Conservation (phyloP, 2,329 filamentous ascomycete species). For the Cercospora nicotianae region DNA sequence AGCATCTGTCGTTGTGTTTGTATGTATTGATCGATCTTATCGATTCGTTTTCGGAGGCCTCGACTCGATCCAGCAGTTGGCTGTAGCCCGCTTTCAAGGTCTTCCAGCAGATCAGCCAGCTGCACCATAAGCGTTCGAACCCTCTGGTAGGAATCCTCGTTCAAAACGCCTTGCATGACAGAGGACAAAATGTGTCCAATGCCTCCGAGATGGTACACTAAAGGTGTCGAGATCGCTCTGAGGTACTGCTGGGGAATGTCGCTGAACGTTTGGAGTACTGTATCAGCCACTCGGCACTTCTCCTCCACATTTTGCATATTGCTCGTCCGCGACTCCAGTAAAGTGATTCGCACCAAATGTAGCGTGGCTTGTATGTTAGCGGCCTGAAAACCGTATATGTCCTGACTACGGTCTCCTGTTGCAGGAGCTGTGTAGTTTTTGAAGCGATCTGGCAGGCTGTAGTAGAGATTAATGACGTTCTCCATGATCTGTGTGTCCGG, state of each 20-base stretch:
- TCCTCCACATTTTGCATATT: conserved; percentile 39
- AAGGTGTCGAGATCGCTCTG: conserved; percentile 50
- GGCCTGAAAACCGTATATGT: conserved; percentile 51
- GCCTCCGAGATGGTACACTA: conserved; percentile 52
- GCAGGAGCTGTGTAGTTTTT: conserved; percentile 30
- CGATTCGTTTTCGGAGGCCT: conserved; percentile 45
- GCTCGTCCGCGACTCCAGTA: conserved; percentile 34
- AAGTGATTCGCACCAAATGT: conserved; percentile 51
- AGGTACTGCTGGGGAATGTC: conserved; percentile 49
- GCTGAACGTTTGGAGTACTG: conserved; percentile 48
- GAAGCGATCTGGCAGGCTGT: conserved; percentile 36
- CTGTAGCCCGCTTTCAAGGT: conserved; percentile 46
- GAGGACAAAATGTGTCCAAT: conserved; percentile 53
- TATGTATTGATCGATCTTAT: conserved; percentile 50
- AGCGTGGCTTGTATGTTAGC: conserved; percentile 54
- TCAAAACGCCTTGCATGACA: conserved; percentile 49
- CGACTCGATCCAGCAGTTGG: conserved; percentile 44
- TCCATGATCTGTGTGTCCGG: conserved; percentile 35
- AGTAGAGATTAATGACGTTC: conserved; percentile 32
- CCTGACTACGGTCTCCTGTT: conserved; percentile 40
- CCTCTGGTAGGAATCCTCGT: conserved; percentile 45
- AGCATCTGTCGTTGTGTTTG: conserved; percentile 30
- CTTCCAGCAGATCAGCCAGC: conserved; percentile 50
- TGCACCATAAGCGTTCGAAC: conserved; percentile 46
- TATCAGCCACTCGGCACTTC: conserved; percentile 49